Evolutionary conservation across 2,329 filamentous ascomycete genomes (phyloP).

Genomic region (Fusarium heterosporum): DNA sequence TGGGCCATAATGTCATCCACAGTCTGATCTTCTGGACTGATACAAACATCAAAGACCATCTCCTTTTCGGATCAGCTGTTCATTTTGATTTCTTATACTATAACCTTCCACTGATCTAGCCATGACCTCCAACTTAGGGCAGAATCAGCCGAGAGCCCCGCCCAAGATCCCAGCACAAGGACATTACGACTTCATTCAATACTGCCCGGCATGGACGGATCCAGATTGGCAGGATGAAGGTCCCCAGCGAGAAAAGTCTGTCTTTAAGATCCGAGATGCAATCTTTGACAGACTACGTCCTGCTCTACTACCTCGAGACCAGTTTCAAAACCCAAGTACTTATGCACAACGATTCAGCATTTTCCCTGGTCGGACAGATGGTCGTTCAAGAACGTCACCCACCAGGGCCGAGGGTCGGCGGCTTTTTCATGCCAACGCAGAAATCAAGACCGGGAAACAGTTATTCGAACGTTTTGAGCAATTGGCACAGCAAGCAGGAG

Average conservation of each 20-base stretch:
- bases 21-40: not conserved
- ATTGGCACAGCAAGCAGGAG: conserved; percentile 15
- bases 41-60: not conserved
- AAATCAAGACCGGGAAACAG: conserved; percentile 36
- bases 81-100: not conserved
- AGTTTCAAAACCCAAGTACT: conserved; percentile 40
- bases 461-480: conserved; percentile 38
- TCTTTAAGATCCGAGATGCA: conserved; percentile 30
- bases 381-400: conserved; percentile 49
- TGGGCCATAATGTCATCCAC: not conserved
- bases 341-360: conserved; percentile 49
- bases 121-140: conserved; percentile 14
- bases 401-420: conserved; percentile 41
- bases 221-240: conserved; percentile 45
- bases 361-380: conserved; percentile 46
- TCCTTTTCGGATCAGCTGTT: not conserved
- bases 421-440: conserved; percentile 8
- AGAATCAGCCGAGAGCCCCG: not conserved
- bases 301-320: conserved; percentile 42
- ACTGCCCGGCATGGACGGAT: conserved; percentile 47
- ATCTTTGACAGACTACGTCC: conserved; percentile 42
- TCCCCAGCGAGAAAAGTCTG: conserved; percentile 4
- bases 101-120: not conserved
- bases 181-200: conserved; percentile 22
- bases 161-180: conserved; percentile 1